Percentiles rank a stretch among this genome's conserved stretches.
These are phyloP conservation scores for Ploettnerulaceae sp. DNA, from an alignment of 2,329 filamentous ascomycete species.

Conservation along the genomic window DNA sequence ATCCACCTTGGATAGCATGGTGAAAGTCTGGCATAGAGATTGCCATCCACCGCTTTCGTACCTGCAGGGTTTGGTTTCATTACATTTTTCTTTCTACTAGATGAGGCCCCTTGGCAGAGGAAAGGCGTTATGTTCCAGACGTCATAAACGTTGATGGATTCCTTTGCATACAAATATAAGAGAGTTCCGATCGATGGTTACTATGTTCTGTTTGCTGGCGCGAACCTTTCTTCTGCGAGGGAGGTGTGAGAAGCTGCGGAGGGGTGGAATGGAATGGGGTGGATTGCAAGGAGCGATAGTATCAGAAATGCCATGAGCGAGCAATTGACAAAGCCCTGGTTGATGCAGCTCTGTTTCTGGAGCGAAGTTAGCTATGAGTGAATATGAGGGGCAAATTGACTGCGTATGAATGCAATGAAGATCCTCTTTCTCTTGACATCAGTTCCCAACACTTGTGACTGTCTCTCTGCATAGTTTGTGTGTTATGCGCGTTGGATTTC, in stretches of 20 bases:
- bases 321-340: too few species aligned
- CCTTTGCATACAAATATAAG: background rate
- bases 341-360: background rate
- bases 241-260: background rate
- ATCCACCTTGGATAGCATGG: conserved; percentile 10
- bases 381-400: conserved; percentile 12
- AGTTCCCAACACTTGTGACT: too few species aligned
- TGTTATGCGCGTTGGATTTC: too few species aligned
- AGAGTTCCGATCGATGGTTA: background rate
- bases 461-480: too few species aligned
- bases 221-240: background rate
- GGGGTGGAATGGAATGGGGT: too few species aligned
- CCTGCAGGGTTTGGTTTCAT: background rate
- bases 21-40: background rate
- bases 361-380: background rate
- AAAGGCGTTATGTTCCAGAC: background rate
- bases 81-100: background rate
- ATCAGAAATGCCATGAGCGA: too few species aligned
- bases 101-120: background rate
- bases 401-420: conserved; percentile 5
- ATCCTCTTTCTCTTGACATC: background rate
- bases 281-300: too few species aligned
- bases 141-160: background rate
- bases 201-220: background rate
- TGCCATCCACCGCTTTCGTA: background rate